Conservation (phyloP, 768 basidiomycete genomes). For the Boletus pseudo-olivaceus region DNA sequence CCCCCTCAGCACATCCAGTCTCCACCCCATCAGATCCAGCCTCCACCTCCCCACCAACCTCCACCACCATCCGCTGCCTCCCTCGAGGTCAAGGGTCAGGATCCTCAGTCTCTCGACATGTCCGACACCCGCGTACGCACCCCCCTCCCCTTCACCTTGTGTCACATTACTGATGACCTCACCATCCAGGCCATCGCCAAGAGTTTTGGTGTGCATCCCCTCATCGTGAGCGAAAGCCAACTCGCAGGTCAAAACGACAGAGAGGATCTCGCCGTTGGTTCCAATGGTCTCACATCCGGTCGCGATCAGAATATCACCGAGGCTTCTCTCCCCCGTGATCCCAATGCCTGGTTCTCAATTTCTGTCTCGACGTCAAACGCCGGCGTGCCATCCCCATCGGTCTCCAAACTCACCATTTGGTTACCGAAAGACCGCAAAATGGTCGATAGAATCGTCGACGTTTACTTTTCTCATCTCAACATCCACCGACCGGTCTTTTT, state of each 20-base stretch:
- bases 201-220: slow-evolving; percentile 72
- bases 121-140: slow-evolving; percentile 55
- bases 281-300: slow-evolving; percentile 64
- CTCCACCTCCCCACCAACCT: slow-evolving; percentile 20
- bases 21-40: slow-evolving; percentile 37
- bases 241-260: slow-evolving; percentile 50
- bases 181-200: slow-evolving; percentile 59
- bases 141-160: not conserved
- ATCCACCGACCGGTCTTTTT: slow-evolving; percentile 74
- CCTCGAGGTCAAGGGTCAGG: slow-evolving; percentile 62
- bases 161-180: slow-evolving; percentile 5
- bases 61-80: not conserved
- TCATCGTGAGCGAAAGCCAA: slow-evolving; percentile 63
- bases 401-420: slow-evolving; percentile 47
- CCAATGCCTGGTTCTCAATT: slow-evolving; percentile 57
- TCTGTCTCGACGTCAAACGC: slow-evolving; percentile 47
- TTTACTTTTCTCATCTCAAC: slow-evolving; percentile 77
- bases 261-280: slow-evolving; percentile 78
- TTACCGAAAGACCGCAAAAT: slow-evolving; percentile 74
- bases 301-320: slow-evolving; percentile 61
- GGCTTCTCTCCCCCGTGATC: slow-evolving; percentile 55
- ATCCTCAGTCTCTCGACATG: slow-evolving; percentile 78
- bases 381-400: slow-evolving; percentile 14
- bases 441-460: slow-evolving; percentile 57
- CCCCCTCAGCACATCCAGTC: slow-evolving; percentile 34